These are phyloP conservation scores for Retiboletus fuscus DNA, from an alignment of 1,284 basidiomycete genomes.

Conservation along the genomic window DNA sequence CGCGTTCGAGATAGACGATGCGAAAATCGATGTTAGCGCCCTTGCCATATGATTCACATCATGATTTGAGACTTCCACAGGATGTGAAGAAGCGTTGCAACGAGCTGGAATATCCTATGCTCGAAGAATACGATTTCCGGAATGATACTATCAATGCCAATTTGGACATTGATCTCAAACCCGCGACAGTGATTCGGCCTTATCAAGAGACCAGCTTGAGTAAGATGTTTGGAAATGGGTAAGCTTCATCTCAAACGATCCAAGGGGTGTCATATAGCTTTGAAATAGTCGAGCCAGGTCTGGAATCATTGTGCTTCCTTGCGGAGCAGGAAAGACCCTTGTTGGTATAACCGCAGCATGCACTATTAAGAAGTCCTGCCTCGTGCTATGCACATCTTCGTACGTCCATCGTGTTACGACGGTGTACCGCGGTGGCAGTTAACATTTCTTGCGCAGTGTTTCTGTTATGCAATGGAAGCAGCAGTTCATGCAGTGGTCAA, in stretches of 20 bases:
- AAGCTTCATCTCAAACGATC: constrained; percentile 38
- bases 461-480: constrained; percentile 98
- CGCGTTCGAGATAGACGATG: constrained; percentile 92
- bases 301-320: constrained; percentile 98
- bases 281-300: constrained; percentile 87
- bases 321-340: constrained; percentile 98
- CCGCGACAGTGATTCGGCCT: constrained; percentile 93
- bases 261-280: constrained; percentile 15
- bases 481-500: constrained; percentile 97
- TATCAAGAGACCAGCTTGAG: constrained; percentile 97
- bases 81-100: constrained; percentile 94
- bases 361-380: constrained; percentile 98
- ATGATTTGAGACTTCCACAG: constrained; percentile 53
- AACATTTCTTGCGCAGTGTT: constrained; percentile 66
- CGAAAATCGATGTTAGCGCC: constrained; percentile 84
- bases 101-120: constrained; percentile 94
- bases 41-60: constrained; percentile 7
- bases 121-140: constrained; percentile 98
- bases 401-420: constrained; percentile 56
- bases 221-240: constrained; percentile 99
- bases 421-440: not conserved
- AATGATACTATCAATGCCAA: constrained; percentile 96
- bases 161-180: constrained; percentile 96
- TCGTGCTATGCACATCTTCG: constrained; percentile 98
- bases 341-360: constrained; percentile 99